These are phyloP conservation scores for Neurospora tetraspora DNA, from an alignment of 495 filamentous ascomycete genomes.

Conservation along the genomic window DNA sequence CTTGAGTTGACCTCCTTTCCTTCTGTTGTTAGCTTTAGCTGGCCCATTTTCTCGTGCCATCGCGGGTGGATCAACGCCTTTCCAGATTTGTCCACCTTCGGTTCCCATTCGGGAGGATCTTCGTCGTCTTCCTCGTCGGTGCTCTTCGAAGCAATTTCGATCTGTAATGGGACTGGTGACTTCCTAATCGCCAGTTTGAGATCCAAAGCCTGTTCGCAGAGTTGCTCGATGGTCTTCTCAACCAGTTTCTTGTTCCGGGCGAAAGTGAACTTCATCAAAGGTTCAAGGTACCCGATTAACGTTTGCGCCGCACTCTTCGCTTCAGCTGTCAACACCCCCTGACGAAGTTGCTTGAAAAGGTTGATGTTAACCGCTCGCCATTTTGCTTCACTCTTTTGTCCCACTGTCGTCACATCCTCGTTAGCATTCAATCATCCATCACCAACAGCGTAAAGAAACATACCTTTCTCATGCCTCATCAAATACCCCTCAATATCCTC, in stretches of 20 bases:
- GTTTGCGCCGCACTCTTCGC: not conserved
- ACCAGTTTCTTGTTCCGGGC: not conserved
- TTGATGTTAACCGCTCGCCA: not conserved
- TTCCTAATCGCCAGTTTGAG: constrained; percentile 7
- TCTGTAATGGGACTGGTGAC: not conserved
- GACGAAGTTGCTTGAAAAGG: not conserved
- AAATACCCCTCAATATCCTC: not conserved
- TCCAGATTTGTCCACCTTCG: not conserved
- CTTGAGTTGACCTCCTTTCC: not conserved
- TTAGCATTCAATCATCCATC: not conserved
- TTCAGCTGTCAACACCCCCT: not conserved
- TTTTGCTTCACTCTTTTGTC: not conserved
- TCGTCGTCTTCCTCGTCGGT: not conserved
- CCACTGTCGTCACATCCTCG: not conserved
- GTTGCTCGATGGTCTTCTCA: not conserved
- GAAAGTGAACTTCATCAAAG: not conserved
- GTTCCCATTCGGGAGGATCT: constrained; percentile 1
- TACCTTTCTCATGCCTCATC: not conserved
- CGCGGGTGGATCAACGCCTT: not conserved
- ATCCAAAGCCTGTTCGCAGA: constrained; percentile 8
- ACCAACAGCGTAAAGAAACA: not conserved
- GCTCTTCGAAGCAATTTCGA: constrained; percentile 4
- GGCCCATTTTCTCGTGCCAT: not conserved
- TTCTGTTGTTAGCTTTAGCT: not conserved
- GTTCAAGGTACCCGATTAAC: not conserved